These are phyloP conservation scores for Hypoxylon sp. DNA, from an alignment of 2,329 filamentous ascomycete species.

Conservation along the genomic window DNA sequence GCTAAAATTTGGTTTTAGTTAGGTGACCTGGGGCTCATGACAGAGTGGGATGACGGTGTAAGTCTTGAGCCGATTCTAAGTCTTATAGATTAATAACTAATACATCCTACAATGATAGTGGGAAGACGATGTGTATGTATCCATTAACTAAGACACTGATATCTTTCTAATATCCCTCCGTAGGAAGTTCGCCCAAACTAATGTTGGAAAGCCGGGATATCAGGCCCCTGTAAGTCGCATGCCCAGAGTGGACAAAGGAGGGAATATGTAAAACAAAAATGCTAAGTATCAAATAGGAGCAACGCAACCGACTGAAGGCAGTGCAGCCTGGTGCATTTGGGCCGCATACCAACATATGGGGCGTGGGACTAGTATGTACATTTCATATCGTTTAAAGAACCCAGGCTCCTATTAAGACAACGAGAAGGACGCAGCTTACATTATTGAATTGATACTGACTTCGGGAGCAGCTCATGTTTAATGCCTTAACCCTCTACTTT, in stretches of 20 bases:
- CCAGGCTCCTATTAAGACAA: background rate
- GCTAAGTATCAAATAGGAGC: conserved; percentile 33
- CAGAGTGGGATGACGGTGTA: conserved; percentile 33
- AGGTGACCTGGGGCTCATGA: conserved; percentile 34
- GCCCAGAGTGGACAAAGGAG: background rate
- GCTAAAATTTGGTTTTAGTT: conserved; percentile 25
- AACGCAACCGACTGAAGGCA: conserved; percentile 17
- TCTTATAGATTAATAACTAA: conserved; percentile 12
- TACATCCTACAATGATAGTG: conserved; percentile 9
- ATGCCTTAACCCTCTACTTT: conserved; percentile 26
- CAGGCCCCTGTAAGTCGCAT: conserved; percentile 33
- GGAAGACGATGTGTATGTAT: conserved; percentile 22
- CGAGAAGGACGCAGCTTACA: background rate
- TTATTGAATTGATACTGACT: conserved; percentile 10
- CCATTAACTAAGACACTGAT: background rate
- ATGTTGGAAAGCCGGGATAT: conserved; percentile 36
- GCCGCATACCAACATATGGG: conserved; percentile 42
- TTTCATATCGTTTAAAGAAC: background rate
- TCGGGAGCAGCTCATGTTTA: conserved; percentile 37
- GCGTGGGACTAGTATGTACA: conserved; percentile 32
- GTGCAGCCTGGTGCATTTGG: conserved; percentile 27
- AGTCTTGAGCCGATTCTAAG: conserved; percentile 4
- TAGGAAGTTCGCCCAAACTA: conserved; percentile 31
- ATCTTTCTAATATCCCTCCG: conserved; percentile 1
- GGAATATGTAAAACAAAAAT: background rate